Conservation (phyloP, 257 asterid species). For the Primulina eburnea region DNA sequence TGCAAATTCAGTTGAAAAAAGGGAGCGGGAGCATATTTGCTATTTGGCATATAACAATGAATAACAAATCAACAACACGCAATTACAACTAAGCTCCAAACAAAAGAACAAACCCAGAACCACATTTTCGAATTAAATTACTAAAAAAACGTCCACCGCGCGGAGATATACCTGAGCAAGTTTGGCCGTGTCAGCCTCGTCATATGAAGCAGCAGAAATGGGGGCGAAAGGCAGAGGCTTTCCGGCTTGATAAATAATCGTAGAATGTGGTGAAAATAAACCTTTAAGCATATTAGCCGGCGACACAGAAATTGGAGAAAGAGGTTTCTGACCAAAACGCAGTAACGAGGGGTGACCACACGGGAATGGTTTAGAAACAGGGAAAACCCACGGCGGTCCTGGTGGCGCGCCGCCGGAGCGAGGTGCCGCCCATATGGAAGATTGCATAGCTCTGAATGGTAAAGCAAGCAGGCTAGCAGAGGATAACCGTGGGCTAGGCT, state of each 20-base stretch:
- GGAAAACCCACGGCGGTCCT: constrained; percentile 25
- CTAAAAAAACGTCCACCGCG: constrained; percentile 8
- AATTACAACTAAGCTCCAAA: constrained; percentile 12
- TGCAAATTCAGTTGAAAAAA: too few relatives aligned
- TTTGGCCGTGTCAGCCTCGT: constrained; percentile 75
- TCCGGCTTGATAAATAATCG: constrained; percentile 25
- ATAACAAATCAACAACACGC: not conserved
- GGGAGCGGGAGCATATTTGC: too few relatives aligned
- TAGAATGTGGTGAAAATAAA: constrained; percentile 37
- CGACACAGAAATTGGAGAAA: constrained; percentile 27
- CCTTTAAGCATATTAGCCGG: constrained; percentile 23
- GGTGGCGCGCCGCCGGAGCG: constrained; percentile 58
- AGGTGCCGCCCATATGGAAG: constrained; percentile 70
- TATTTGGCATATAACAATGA: not conserved
- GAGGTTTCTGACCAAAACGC: constrained; percentile 28
- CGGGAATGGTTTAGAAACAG: constrained; percentile 25
- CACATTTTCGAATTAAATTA: constrained; percentile 30
- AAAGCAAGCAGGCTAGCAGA: constrained; percentile 11
- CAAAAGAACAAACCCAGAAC: constrained; percentile 31
- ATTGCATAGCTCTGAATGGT: constrained; percentile 55
- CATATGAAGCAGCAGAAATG: constrained; percentile 48
- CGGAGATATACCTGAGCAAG: constrained; percentile 72
- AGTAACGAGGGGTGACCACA: constrained; percentile 20
- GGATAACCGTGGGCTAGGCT: not conserved
- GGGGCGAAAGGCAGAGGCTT: constrained; percentile 51